phyloP scores from a whole-genome alignment of 768 basidiomycete species.

The Suillus decipiens region DNA sequence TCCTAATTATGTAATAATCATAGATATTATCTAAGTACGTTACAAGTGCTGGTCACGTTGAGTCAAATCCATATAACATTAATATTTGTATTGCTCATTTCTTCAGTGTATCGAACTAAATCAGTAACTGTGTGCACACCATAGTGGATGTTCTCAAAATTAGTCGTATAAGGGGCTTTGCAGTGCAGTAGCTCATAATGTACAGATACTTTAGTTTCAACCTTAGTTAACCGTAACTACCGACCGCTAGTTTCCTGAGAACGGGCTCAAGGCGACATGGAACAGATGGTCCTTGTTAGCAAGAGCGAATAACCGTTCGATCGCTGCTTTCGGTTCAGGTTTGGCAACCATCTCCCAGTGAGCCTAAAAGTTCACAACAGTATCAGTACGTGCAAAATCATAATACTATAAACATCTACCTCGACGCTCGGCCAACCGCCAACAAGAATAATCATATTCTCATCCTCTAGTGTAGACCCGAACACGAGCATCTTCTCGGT shows the following conservation, averaged over 20 bases:
- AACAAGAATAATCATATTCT: constrained; percentile 22
- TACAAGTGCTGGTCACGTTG: no score
- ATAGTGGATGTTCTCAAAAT: no score
- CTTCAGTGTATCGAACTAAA: no score
- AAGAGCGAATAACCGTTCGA: constrained; percentile 19
- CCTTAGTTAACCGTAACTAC: not conserved
- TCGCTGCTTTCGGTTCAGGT: constrained; percentile 6
- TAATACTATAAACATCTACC: constrained; percentile 17
- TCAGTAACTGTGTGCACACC: no score
- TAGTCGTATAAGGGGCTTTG: no score
- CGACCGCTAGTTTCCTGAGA: not conserved
- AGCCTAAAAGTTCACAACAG: constrained; percentile 15
- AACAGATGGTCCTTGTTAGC: constrained; percentile 17
- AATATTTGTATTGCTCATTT: no score
- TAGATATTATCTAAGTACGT: no score
- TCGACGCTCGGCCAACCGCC: constrained; percentile 26
- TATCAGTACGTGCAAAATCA: not conserved
- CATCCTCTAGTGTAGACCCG: constrained; percentile 23
- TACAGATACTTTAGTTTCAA: not conserved
- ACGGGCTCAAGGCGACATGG: constrained; percentile 17
- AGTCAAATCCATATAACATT: no score
- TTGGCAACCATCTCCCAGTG: constrained; percentile 14
- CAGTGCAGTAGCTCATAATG: not conserved
- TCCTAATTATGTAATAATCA: no score
- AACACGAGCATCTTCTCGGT: constrained; percentile 19